Evolutionary conservation across 2,329 filamentous ascomycete species (phyloP), one percentile per base, ranked within the genome.

Genomic region (Huntiella abstrusa): DNA sequence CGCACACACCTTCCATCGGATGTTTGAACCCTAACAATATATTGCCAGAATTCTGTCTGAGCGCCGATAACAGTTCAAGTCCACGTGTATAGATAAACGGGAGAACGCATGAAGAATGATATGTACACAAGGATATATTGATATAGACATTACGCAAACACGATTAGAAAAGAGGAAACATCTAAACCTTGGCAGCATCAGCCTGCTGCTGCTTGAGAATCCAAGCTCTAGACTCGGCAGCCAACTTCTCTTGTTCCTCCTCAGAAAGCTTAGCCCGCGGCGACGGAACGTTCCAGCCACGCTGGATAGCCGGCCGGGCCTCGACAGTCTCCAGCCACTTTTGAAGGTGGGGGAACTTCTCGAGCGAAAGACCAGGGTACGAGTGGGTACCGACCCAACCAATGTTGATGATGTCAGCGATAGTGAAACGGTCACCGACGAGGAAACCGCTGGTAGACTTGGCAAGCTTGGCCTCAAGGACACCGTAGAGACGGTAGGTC

Each of bases 401-500:
- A 72, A 80, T 86, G 59, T 75, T 74, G 37, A 83, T 68, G 50
- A 94, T 82, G 59, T 94, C 86, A 1, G 83, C 84, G 53, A 83
- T 75, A 38, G 80, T 84, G 51, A 71, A 66, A 51, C 73, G 73
- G 58, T 83, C 73, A 33, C 81, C 82, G 39, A 80, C 76, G 10
- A 80, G 61, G 57, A 68, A 80, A 10, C 71, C 72, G 0, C 68
- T 71, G 2, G 60, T 57, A 4, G 69, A 69, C 55, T 68, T 67
- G 51, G 63, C 59, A 38, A 94, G 72, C 47, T 86, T 77, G 41
- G 70, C 74, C 56, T 93, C 78, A 49, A 93, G 65, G 15, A 85
- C 79, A 44, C 75, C 68, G 64, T 91, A 93, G 1, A 94, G 68
- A 11, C 86, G 77, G n/a, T 79, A 71, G 0, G 81, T 84, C 64